phyloP scores from a whole-genome alignment of 148 eudicot species.

The Dianthus caryophyllus region DNA sequence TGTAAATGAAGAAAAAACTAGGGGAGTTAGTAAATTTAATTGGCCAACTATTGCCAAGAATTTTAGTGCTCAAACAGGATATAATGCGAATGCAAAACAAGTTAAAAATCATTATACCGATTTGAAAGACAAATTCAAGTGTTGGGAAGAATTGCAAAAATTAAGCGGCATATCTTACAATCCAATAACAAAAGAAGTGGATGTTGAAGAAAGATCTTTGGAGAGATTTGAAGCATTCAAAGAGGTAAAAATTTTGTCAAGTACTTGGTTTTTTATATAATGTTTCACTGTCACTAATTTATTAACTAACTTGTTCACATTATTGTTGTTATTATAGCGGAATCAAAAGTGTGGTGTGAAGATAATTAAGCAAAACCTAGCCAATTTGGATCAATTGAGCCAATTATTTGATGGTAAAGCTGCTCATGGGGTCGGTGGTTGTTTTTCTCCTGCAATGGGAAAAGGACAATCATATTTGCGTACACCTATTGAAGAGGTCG shows the following conservation, averaged over 20 bases:
- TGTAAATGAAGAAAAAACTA: not conserved
- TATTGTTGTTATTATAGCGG: not conserved
- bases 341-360: not conserved
- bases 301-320: no score
- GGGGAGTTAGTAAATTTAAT: not conserved
- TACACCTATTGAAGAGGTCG: not conserved
- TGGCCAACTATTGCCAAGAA: not conserved
- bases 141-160: not conserved
- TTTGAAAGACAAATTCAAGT: not conserved
- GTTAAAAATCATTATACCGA: not conserved
- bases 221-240: not conserved
- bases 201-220: not conserved
- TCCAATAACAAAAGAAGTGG: not conserved
- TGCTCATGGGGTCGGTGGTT: not conserved
- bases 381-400: not conserved
- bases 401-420: not conserved
- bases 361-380: not conserved
- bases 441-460: not conserved
- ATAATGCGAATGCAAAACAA: not conserved
- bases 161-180: not conserved
- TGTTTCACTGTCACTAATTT: no score
- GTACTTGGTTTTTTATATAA: not conserved
- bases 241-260: not conserved
- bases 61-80: not conserved
- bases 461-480: not conserved